A percentile compares a stretch with the other conserved stretches of the same genome.
Evolutionary conservation across 1,284 basidiomycete species (phyloP).

Genomic region (Cryptococcus sp.): DNA sequence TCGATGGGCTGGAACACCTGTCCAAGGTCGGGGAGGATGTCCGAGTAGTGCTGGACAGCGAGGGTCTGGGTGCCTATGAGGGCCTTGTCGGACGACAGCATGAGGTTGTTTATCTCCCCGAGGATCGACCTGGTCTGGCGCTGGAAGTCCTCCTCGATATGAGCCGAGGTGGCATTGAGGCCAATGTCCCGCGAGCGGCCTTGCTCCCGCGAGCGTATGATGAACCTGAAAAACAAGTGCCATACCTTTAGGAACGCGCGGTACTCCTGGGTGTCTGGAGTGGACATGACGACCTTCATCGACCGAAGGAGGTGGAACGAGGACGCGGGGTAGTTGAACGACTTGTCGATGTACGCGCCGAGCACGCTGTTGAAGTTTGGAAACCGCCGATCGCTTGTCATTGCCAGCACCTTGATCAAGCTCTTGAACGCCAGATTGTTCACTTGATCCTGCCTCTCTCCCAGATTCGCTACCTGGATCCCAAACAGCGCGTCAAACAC

Average conservation of each 20-base stretch:
- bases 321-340: conserved; percentile 75
- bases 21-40: conserved; percentile 80
- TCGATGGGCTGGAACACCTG: conserved; percentile 76
- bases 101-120: conserved; percentile 78
- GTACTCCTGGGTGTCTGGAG: conserved; percentile 71
- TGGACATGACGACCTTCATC: conserved; percentile 75
- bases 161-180: conserved; percentile 76
- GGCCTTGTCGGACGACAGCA: conserved; percentile 72
- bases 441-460: conserved; percentile 65
- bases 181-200: conserved; percentile 76
- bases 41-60: conserved; percentile 88
- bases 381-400: conserved; percentile 91
- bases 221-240: conserved; percentile 91
- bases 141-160: conserved; percentile 81
- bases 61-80: conserved; percentile 94
- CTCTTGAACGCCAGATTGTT: conserved; percentile 86
- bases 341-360: conserved; percentile 86
- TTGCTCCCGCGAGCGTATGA: conserved; percentile 79
- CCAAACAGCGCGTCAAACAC: conserved; percentile 93
- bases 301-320: conserved; percentile 78
- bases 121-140: conserved; percentile 73
- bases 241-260: conserved; percentile 92
- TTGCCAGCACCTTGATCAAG: conserved; percentile 82
- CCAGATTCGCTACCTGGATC: conserved; percentile 72
- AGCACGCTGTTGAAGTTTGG: conserved; percentile 90